Evolutionary conservation across 805 yeast genomes (phyloP).

Genomic region (Yarrowia hollandica): DNA sequence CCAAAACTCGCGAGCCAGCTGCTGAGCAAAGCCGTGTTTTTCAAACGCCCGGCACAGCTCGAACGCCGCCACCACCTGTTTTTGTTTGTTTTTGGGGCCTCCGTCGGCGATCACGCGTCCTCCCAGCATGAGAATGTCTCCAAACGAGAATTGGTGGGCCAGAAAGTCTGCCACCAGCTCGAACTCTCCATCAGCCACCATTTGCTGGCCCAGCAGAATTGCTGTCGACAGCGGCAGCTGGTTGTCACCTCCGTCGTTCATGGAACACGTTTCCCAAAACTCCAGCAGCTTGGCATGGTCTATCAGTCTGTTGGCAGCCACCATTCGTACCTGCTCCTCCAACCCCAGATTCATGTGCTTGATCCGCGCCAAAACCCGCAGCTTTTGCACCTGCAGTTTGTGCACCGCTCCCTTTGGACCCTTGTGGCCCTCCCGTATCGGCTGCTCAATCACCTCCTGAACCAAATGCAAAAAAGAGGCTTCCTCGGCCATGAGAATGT

Average conservation of each 20-base stretch:
- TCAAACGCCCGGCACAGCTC: conserved; percentile 24
- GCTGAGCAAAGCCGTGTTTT: conserved; percentile 21
- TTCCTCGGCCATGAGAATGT: conserved; percentile 13
- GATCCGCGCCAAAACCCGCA: conserved; percentile 10
- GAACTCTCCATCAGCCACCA: conserved; percentile 14
- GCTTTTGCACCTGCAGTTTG: conserved; percentile 16
- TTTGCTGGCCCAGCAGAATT: conserved; percentile 9
- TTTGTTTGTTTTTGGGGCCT: not conserved
- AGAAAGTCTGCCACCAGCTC: conserved; percentile 24
- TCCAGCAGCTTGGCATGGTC: not conserved
- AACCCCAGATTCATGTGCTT: conserved; percentile 9
- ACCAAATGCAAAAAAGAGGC: conserved; percentile 25
- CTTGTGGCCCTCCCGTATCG: not conserved
- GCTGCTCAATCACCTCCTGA: conserved; percentile 26
- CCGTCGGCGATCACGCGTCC: not conserved
- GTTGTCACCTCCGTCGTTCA: not conserved
- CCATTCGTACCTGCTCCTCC: conserved; percentile 20
- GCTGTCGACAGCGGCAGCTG: conserved; percentile 11
- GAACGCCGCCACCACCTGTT: conserved; percentile 6
- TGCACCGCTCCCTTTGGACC: not conserved
- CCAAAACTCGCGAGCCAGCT: conserved; percentile 22
- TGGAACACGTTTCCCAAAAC: conserved; percentile 5
- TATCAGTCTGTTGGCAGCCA: conserved; percentile 12
- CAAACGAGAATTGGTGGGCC: conserved; percentile 17
- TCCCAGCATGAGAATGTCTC: conserved; percentile 21